Evolutionary conservation across 1,139 yeast genomes (phyloP).

Genomic region (Pichiaceae sp.): DNA sequence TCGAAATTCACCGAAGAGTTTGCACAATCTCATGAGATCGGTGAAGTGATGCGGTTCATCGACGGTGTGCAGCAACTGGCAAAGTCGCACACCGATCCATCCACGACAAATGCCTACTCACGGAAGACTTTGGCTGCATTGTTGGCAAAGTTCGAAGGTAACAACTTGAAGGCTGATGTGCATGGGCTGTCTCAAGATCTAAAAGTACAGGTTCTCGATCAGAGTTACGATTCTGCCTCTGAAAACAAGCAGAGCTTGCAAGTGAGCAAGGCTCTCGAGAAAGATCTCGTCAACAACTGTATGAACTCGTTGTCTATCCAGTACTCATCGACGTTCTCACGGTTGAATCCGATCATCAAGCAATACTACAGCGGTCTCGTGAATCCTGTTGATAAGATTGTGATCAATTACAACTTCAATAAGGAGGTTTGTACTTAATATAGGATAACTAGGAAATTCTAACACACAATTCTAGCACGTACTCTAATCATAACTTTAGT

Average conservation of each 20-base stretch:
- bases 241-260: constrained; percentile 24
- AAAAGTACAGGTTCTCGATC: constrained; percentile 45
- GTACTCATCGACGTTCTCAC: constrained; percentile 33
- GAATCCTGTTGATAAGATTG: constrained; percentile 21
- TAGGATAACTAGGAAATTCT: not conserved
- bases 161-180: constrained; percentile 51
- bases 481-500: not conserved
- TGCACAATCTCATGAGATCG: constrained; percentile 31
- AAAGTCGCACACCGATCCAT: constrained; percentile 35
- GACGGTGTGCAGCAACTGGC: constrained; percentile 51
- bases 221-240: constrained; percentile 9
- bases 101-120: constrained; percentile 58
- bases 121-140: constrained; percentile 51
- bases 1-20: constrained; percentile 13
- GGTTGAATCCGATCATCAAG: constrained; percentile 31
- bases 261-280: constrained; percentile 36
- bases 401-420: constrained; percentile 25
- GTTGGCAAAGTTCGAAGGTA: constrained; percentile 44
- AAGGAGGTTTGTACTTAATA: constrained; percentile 13
- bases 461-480: not conserved
- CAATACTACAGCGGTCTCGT: constrained; percentile 37
- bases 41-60: constrained; percentile 58
- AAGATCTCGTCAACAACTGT: constrained; percentile 35
- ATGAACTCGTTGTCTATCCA: constrained; percentile 30
- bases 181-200: constrained; percentile 49